Base-by-base conservation (phyloP, 208 protist species). In the Leishmania amazonensis region DNA sequence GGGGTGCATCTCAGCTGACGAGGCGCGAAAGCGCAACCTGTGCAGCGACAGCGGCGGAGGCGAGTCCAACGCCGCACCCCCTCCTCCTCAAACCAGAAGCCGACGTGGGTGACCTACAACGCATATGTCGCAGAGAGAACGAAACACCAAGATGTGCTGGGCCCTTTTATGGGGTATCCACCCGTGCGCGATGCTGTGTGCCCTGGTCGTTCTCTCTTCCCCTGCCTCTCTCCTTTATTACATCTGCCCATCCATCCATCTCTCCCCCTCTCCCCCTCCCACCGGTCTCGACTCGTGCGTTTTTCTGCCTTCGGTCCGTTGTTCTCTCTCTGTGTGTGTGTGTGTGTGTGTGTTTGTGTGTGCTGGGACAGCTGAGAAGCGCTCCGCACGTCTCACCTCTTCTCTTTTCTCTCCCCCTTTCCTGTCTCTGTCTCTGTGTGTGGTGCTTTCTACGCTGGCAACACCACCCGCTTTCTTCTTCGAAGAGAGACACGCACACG, bases 361-460 rank as follows among this genome's bases (percentile, higher is more conserved):
- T 13, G 47, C 71, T 76, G 51, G 31, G 72, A 51, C 72, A 62
- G 72, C 51, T 76, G n/a, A 76, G 72, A 76, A 76, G 72, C 47
- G 31, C 35, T 40, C 35, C 72, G 51, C 51, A 76, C 72, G 72
- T 53, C 35, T 76, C 71, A 28, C 21, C 45, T 49, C 73, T 65
- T 78, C n/a, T 40, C 11, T 24, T 49, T 78, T 70, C 15, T 70
- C 35, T 17, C 53, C 53, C 28, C 19, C 31, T 15, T 45, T n/a
- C 49, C n/a, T 31, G 2, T 31, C 53, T 58, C 49, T 31, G 28
- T 58, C 38, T 57, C 38, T 73, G 67, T 73, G 7, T 73, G 67
- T 24, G 40, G 70, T 75, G 70, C 47, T 58, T 31, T 21, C 21
- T 35, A 35, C 6, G 24, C 15, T 28, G 11, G 45, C 47, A 57